Evolutionary conservation across 495 filamentous ascomycete genomes (phyloP).

Genomic region (Aspergillus sparsus): DNA sequence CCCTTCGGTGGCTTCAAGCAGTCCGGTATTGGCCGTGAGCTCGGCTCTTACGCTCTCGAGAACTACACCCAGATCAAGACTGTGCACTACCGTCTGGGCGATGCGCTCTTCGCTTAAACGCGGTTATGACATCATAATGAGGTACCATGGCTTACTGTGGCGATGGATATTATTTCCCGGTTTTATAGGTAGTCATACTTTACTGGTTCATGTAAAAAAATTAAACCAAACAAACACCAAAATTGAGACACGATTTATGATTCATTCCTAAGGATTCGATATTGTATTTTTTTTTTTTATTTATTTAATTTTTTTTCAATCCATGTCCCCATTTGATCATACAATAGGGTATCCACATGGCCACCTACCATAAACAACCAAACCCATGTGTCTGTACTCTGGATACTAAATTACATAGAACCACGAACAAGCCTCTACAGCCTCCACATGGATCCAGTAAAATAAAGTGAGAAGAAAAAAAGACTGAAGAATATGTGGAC

Average conservation of each 20-base stretch:
- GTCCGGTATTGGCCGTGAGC: constrained; percentile 89
- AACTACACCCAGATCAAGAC: constrained; percentile 89
- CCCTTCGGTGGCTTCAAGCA: constrained; percentile 95
- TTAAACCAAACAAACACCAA: neutral
- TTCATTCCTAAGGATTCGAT: no score
- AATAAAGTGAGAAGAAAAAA: no score
- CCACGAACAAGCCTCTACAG: no score
- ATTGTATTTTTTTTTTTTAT: neutral
- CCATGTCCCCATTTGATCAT: no score
- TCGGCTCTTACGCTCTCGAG: constrained; percentile 87
- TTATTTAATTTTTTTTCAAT: neutral
- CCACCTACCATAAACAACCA: no score
- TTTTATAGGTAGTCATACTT: neutral
- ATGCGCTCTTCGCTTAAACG: constrained; percentile 59
- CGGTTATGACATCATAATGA: constrained; percentile 12
- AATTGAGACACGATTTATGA: constrained; percentile 5
- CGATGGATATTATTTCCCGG: neutral
- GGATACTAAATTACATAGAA: no score
- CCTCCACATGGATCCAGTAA: no score
- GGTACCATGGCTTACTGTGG: constrained; percentile 9
- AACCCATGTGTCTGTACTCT: no score
- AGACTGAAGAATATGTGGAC: no score
- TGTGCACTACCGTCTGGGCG: constrained; percentile 62
- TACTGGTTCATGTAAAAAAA: constrained; percentile 5
- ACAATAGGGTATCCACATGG: no score